Evolutionary conservation across 768 basidiomycete species (phyloP), one percentile per base, ranked within the genome.

Genomic region (Tricholoma saponaceum): DNA sequence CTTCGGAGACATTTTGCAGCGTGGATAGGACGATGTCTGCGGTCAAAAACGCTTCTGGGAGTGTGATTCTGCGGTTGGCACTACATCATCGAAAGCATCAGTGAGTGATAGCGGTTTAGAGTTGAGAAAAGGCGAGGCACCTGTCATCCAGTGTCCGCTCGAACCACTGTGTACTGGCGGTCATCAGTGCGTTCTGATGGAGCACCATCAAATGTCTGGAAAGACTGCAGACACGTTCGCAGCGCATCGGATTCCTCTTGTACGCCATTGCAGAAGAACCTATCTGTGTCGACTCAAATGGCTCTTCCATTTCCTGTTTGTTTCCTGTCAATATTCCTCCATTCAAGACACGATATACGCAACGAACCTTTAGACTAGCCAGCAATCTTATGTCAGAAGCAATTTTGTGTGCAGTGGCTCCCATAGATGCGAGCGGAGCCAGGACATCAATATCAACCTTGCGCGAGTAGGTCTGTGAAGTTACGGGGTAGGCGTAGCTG

Each of bases 221-320:
- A 54, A 99, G 84, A 66, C 91, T 94, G 81, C 97, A 99, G 46
- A 97, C 90, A 39, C 97, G 89, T 74, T 99, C 97, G 56, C 86
- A 95, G 57, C 97, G 92, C 97, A 99, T 99, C 6, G 97, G 97
- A 74, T 99, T 98, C 55, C 96, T 85, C 76, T 98, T 98, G 84
- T 98, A 98, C 8, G 96, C 96, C 96, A 98, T 98, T 0, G 95
- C 95, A 0, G 90, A 93, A 9, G 90, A 91, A 6, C 97, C 97
- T 63, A 98, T 99, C 76, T 99, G 97, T 18, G 96, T 96, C 53
- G 94, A 91, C 73, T 99, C 96, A 72, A 98, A 98, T 0, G 97
- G 97, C 70, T 99, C 97, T 74, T 99, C 97, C 46, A 99, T 81
- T 85, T 98, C 97, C 87, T 91, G 52, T 8, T 33, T 26, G 37